phyloP scores from a whole-genome alignment of 192 early-diverging fungal species.

The Dissophora ornata region DNA sequence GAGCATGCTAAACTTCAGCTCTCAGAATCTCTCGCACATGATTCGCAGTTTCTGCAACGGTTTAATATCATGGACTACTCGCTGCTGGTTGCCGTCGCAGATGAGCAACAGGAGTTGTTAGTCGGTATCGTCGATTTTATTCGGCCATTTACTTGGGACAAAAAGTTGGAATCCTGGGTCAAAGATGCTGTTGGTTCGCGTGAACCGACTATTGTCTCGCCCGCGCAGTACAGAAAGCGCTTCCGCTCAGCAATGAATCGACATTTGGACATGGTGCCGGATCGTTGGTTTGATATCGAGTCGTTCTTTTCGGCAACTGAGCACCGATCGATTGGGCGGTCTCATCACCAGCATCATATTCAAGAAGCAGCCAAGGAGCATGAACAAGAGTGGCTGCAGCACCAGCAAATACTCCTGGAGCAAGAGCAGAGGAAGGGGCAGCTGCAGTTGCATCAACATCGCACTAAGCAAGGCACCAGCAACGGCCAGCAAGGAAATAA shows the following conservation, averaged over 20 bases:
- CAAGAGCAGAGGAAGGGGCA: conserved; percentile 18
- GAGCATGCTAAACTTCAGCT: conserved; percentile 90
- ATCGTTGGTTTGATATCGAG: conserved; percentile 45
- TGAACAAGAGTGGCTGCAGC: conserved; percentile 2
- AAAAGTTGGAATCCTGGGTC: conserved; percentile 97
- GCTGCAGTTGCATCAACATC: conserved; percentile 35
- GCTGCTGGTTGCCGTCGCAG: conserved; percentile 93
- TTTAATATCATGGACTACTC: conserved; percentile 99
- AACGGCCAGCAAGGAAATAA: not conserved
- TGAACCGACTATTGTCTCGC: conserved; percentile 96
- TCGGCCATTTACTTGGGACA: conserved; percentile 98
- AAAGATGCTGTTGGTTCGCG: conserved; percentile 94
- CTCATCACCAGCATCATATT: conserved; percentile 16
- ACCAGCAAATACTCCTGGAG: conserved; percentile 4
- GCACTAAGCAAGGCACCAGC: not conserved
- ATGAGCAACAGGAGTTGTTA: conserved; percentile 84
- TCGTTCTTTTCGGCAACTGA: conserved; percentile 18
- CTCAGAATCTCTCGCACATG: conserved; percentile 88
- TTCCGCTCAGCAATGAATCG: conserved; percentile 96
- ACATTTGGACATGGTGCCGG: conserved; percentile 59
- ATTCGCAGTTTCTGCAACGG: conserved; percentile 93
- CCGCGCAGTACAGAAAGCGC: conserved; percentile 91
- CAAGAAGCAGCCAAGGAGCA: conserved; percentile 2
- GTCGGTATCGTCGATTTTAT: conserved; percentile 99
- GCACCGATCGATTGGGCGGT: conserved; percentile 32